Percentiles rank a stretch among this genome's conserved stretches.
These are phyloP conservation scores for Claviceps arundinis DNA, from an alignment of 2,329 filamentous ascomycete genomes.

Conservation along the genomic window DNA sequence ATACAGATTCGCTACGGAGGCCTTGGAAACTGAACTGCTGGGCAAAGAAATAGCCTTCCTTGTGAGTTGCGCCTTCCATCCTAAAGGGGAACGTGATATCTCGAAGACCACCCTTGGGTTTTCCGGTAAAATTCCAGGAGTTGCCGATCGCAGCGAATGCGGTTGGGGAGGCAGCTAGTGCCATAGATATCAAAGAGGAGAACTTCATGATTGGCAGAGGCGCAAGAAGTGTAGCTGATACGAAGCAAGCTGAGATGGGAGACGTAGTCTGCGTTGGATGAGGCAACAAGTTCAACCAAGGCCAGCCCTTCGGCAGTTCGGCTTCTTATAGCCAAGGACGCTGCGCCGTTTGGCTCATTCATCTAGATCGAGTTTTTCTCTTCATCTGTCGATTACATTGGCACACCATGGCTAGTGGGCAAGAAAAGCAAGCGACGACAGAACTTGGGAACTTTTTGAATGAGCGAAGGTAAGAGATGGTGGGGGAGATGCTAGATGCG, in stretches of 20 bases:
- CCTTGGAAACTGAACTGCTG: slow-evolving; percentile 10
- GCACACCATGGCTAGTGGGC: no score
- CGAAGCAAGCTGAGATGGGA: background rate
- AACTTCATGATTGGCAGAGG: background rate
- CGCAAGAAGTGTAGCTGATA: no score
- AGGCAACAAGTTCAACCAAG: background rate
- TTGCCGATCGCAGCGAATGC: background rate
- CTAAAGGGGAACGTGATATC: slow-evolving; percentile 12
- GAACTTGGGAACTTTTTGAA: no score
- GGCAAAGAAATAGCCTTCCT: slow-evolving; percentile 12
- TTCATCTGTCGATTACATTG: no score
- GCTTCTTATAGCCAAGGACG: background rate
- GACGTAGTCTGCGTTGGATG: background rate
- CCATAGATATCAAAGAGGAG: background rate
- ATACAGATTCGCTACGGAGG: background rate
- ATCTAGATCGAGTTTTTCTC: no score
- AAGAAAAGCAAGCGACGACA: no score
- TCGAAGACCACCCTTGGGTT: background rate
- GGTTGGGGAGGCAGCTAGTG: background rate
- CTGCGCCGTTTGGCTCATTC: background rate
- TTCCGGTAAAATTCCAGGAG: background rate
- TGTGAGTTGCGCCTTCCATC: slow-evolving; percentile 9
- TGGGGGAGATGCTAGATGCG: no score
- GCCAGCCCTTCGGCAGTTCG: background rate
- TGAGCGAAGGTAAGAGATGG: no score